Evolutionary conservation across 2,329 filamentous ascomycete species (phyloP).

Genomic region (Botrytis hyacinthi): DNA sequence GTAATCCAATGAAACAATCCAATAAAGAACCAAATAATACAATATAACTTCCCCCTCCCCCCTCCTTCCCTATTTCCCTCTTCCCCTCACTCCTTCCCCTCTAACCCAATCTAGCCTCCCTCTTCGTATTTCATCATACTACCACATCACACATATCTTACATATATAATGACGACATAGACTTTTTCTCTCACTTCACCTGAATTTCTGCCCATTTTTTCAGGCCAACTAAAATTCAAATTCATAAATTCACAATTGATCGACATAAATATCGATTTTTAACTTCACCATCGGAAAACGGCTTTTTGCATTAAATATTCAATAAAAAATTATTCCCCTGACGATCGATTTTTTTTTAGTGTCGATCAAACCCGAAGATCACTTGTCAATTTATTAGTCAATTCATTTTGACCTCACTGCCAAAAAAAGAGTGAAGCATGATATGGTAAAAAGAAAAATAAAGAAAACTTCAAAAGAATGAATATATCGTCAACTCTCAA

Average conservation of each 20-base stretch:
- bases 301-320: background rate
- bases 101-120: background rate
- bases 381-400: background rate
- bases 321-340: background rate
- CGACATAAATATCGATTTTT: background rate
- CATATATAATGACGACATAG: background rate
- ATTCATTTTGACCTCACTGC: background rate
- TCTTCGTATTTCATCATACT: background rate
- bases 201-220: too few species aligned
- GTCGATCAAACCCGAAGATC: background rate
- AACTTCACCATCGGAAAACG: background rate
- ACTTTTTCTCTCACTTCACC: background rate
- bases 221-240: too few species aligned
- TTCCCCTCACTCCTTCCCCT: background rate
- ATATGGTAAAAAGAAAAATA: background rate
- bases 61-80: too few species aligned
- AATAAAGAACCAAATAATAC: background rate
- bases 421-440: background rate
- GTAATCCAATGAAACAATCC: background rate
- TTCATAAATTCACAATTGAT: background rate
- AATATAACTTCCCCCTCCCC: too few species aligned
- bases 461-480: background rate
- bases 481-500: background rate
- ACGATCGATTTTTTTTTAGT: background rate
- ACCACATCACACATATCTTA: background rate